Evolutionary conservation across 441 rosid species (phyloP).

Genomic region (Arabidopsis hybrid): DNA sequence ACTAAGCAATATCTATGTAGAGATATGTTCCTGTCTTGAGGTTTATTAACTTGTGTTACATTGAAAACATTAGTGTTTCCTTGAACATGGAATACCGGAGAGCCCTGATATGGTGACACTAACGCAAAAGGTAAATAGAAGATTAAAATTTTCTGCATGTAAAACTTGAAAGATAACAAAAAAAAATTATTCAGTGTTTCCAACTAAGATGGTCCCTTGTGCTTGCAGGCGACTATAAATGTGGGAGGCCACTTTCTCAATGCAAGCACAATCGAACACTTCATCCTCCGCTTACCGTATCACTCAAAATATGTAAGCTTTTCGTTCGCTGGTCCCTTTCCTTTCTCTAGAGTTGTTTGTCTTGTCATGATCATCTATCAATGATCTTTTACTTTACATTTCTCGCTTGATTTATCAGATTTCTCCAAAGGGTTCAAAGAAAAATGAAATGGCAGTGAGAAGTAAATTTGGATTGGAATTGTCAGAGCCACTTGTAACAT

Average conservation of each 20-base stretch:
- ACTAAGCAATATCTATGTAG: conserved; percentile 27
- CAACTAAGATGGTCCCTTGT: conserved; percentile 21
- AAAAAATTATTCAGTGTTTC: neutral
- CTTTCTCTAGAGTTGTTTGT: conserved; percentile 18
- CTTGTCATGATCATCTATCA: conserved; percentile 27
- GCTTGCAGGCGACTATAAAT: conserved; percentile 67
- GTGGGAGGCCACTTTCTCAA: conserved; percentile 77
- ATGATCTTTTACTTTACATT: conserved; percentile 1
- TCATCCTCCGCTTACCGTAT: conserved; percentile 85
- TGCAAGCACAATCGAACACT: conserved; percentile 82
- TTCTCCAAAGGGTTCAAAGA: conserved; percentile 55
- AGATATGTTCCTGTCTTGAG: conserved; percentile 2
- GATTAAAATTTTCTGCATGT: neutral
- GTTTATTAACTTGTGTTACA: conserved; percentile 19
- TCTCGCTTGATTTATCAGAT: conserved; percentile 47
- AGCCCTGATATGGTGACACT: conserved; percentile 67
- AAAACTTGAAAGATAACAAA: neutral
- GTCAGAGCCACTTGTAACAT: conserved; percentile 88
- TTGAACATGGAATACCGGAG: conserved; percentile 79
- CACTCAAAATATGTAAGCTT: conserved; percentile 70
- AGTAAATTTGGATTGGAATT: conserved; percentile 72
- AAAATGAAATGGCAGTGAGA: conserved; percentile 66
- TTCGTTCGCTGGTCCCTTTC: conserved; percentile 8
- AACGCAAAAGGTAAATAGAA: conserved; percentile 68
- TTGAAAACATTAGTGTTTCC: conserved; percentile 61